Evolutionary conservation across 441 rosid species (phyloP).

Genomic region (Erodium chrysanthum): DNA sequence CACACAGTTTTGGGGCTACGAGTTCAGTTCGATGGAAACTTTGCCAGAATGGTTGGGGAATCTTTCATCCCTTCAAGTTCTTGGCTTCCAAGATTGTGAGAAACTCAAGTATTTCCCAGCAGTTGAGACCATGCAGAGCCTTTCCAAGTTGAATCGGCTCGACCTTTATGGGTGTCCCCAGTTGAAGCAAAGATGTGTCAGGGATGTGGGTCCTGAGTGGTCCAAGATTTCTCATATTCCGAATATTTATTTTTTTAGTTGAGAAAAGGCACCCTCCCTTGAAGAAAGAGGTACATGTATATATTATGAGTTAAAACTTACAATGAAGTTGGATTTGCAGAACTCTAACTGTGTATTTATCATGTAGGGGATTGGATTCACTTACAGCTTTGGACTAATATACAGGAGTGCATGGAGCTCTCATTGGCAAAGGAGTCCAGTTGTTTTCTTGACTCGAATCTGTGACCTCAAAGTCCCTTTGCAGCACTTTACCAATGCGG

Average conservation of each 20-base stretch:
- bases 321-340: too few relatives aligned
- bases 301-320: too few relatives aligned
- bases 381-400: too few relatives aligned
- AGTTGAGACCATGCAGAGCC: slow-evolving; percentile 14
- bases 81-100: background rate
- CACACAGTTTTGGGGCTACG: background rate
- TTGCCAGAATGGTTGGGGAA: slow-evolving; percentile 26
- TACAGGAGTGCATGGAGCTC: too few relatives aligned
- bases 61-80: slow-evolving; percentile 16
- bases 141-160: slow-evolving; percentile 13
- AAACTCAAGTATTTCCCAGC: slow-evolving; percentile 17
- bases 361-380: too few relatives aligned
- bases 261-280: background rate
- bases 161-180: background rate
- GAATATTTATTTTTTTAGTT: background rate
- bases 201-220: slow-evolving; percentile 22
- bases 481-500: too few relatives aligned
- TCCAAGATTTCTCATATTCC: slow-evolving; percentile 20
- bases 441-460: too few relatives aligned
- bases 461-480: too few relatives aligned
- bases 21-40: slow-evolving; percentile 13
- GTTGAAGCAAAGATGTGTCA: slow-evolving; percentile 15
- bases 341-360: too few relatives aligned
- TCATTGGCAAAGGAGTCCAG: too few relatives aligned
- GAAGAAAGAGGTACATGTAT: background rate